Base-by-base conservation (phyloP, 257 asterid species). In the Coffea canephora region DNA sequence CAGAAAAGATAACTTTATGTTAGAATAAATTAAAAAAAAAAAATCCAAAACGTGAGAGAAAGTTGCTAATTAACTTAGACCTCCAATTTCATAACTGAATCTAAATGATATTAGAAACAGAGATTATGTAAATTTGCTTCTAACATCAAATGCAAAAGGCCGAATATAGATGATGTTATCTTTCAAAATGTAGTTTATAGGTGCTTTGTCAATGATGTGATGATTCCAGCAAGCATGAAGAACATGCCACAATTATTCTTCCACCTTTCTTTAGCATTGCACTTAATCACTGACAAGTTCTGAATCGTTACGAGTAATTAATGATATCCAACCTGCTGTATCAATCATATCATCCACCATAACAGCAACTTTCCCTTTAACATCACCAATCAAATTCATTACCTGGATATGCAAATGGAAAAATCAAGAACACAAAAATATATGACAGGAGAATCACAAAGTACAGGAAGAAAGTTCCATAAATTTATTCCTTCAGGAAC, bases 271-370 rank as follows among this genome's bases (percentile, higher is more conserved):
- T 23, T 31, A 48, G 9, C 55, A 45, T 50, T 45, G 46, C 59
- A 62, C 19, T 59, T 15, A 36, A 64, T 76, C 36, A 48, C n/a
- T 34, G 9, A 7, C 19, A 43, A n/a, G 12, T 15, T 3, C 1
- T 75, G 23, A 2, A 45, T 64, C 31, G 45, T 76, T 34, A 64
- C 2, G 2, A 62, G 48, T 19, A 46, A 64, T 76, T 18, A 9
- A 16, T 21, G 64, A 25, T 25, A 34, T n/a, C 82, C 49, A 78
- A 94, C 98, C 98, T 64, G 98, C 98, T 8, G 98, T 94, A 86
- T 94, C 98, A 80, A 94, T 94, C 98, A 94, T 94, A 89, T 94
- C 98, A 88, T 94, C 98, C 78, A 94, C 90, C 98, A 94, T 92
- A 52, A 94, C 98, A 6, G 98, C 98, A 85, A 94, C 95, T 87